phyloP scores from a whole-genome alignment of 768 basidiomycete species.

The Tephrocybe sp. region DNA sequence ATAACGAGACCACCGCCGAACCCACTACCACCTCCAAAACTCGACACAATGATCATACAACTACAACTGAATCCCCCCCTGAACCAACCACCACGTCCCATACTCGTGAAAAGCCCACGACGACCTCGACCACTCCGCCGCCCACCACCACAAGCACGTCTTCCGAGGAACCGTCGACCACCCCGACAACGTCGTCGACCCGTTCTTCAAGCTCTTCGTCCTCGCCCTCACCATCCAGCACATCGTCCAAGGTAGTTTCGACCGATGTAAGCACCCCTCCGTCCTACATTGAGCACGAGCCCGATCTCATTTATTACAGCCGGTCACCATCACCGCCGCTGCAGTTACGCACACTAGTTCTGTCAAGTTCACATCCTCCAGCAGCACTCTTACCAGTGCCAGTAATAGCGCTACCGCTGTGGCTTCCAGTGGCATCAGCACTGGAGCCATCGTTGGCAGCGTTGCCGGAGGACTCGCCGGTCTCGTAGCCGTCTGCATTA shows the following conservation, averaged over 20 bases:
- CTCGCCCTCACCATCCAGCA: conserved; percentile 4
- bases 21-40: background rate
- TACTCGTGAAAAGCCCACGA: background rate
- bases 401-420: conserved; percentile 13
- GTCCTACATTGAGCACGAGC: background rate
- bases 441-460: conserved; percentile 41
- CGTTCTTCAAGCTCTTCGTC: conserved; percentile 6
- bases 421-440: conserved; percentile 25
- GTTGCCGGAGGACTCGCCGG: conserved; percentile 39
- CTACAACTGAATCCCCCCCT: background rate
- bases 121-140: background rate
- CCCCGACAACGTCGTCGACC: background rate
- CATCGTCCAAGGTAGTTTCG: conserved; percentile 5
- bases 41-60: background rate
- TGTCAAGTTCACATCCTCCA: conserved; percentile 13
- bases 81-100: background rate
- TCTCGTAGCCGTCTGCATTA: conserved; percentile 31
- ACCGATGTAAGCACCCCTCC: conserved; percentile 12
- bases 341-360: conserved; percentile 19
- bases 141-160: background rate
- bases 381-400: conserved; percentile 17
- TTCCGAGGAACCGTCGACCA: background rate
- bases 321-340: conserved; percentile 12
- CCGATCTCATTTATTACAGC: conserved; percentile 11
- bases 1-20: conserved; percentile 1